These are phyloP conservation scores for Candida hungchunana DNA, from an alignment of 805 yeast species.

Conservation along the genomic window DNA sequence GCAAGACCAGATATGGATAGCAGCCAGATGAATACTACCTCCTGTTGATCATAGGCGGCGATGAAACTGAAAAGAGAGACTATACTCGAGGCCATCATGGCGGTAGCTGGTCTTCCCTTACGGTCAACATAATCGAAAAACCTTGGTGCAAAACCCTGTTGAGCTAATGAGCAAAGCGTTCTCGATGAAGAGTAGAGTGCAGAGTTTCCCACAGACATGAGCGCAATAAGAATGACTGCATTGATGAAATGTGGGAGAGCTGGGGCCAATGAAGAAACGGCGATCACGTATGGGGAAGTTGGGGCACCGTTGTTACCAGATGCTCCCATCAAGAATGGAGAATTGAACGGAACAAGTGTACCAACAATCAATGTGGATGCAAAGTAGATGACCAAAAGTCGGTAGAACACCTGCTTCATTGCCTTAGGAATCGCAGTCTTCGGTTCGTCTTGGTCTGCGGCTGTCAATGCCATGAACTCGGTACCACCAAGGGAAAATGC, in stretches of 20 bases:
- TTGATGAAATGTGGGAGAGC: conserved; percentile 61
- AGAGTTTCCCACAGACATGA: conserved; percentile 54
- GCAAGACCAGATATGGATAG: conserved; percentile 58
- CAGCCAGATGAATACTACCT: conserved; percentile 60
- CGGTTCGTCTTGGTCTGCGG: conserved; percentile 45
- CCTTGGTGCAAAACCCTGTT: conserved; percentile 58
- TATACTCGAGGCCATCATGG: conserved; percentile 43
- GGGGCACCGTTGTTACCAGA: conserved; percentile 34
- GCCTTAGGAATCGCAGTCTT: conserved; percentile 53
- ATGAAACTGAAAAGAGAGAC: conserved; percentile 61
- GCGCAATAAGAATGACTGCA: conserved; percentile 60
- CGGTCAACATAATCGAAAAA: conserved; percentile 48
- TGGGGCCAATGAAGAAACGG: conserved; percentile 50
- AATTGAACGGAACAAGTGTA: conserved; percentile 49
- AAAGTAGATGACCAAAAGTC: conserved; percentile 47
- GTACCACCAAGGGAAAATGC: conserved; percentile 62
- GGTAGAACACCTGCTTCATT: conserved; percentile 51
- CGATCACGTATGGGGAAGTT: conserved; percentile 70
- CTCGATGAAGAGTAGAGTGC: conserved; percentile 47
- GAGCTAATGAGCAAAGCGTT: conserved; percentile 50
- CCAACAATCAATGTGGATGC: conserved; percentile 45
- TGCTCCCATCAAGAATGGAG: conserved; percentile 40
- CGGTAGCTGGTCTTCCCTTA: conserved; percentile 55
- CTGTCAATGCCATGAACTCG: conserved; percentile 53
- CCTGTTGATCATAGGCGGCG: conserved; percentile 55